These are phyloP conservation scores for Corchorus capsularis DNA, from an alignment of 345 rosid species.

Conservation along the genomic window DNA sequence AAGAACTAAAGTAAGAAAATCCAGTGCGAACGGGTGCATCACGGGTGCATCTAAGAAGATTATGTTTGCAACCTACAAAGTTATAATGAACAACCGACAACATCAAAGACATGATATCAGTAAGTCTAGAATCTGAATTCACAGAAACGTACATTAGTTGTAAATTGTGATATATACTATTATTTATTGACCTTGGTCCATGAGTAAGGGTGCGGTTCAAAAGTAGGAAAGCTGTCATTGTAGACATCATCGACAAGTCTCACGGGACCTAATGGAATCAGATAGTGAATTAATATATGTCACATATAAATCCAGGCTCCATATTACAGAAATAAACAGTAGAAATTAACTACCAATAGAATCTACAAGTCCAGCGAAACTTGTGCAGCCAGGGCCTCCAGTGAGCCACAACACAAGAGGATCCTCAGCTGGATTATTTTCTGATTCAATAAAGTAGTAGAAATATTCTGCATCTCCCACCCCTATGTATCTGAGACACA, in stretches of 20 bases:
- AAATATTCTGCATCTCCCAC: slow-evolving; percentile 39
- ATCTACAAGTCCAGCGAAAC: slow-evolving; percentile 29
- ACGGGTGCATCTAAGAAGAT: slow-evolving; percentile 29
- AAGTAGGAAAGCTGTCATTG: slow-evolving; percentile 26
- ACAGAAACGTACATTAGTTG: no score
- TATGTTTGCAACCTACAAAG: slow-evolving; percentile 21
- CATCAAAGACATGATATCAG: neutral
- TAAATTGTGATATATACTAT: no score
- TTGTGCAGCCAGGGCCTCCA: slow-evolving; percentile 47
- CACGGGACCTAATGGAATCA: slow-evolving; percentile 22
- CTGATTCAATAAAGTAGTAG: slow-evolving; percentile 40
- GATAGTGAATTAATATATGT: neutral
- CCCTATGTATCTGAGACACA: slow-evolving; percentile 33
- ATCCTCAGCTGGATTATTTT: slow-evolving; percentile 36
- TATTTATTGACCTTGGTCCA: slow-evolving; percentile 32
- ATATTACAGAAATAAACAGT: neutral
- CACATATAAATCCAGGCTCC: neutral
- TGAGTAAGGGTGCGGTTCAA: slow-evolving; percentile 18
- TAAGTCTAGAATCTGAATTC: neutral
- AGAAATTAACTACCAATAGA: slow-evolving; percentile 20
- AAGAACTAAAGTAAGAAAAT: slow-evolving; percentile 25
- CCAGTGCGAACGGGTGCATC: slow-evolving; percentile 28
- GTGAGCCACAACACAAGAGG: slow-evolving; percentile 39
- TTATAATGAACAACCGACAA: no score
- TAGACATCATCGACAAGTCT: slow-evolving; percentile 13